Percentiles rank a stretch among this genome's conserved stretches.
Conservation (phyloP, 2,329 filamentous ascomycete species). For the Neofusicoccum laricinum region DNA sequence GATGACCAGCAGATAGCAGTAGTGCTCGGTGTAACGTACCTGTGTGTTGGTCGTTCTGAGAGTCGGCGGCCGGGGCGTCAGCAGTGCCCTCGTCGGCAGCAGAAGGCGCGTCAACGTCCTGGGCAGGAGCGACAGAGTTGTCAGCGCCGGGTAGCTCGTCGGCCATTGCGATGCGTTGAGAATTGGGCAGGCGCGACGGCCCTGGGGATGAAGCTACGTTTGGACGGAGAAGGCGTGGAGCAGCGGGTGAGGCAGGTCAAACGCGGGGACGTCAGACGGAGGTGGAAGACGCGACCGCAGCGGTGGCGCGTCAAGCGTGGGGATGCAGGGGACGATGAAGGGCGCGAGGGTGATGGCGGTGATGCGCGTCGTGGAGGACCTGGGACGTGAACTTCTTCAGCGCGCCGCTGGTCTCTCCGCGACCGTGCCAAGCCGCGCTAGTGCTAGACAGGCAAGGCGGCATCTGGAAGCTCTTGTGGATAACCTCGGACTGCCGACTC, state of each 20-base stretch:
- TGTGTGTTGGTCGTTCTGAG: slow-evolving; percentile 7
- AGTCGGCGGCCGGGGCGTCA: slow-evolving; percentile 6
- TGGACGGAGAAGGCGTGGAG: not conserved
- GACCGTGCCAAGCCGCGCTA: slow-evolving; percentile 4
- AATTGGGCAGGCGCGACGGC: slow-evolving; percentile 23
- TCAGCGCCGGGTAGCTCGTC: slow-evolving; percentile 30
- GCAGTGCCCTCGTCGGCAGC: slow-evolving; percentile 6
- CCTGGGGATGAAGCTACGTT: slow-evolving; percentile 23
- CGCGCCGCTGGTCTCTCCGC: slow-evolving; percentile 16
- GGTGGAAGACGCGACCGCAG: not conserved
- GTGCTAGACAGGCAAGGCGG: not conserved
- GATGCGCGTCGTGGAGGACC: slow-evolving; percentile 16
- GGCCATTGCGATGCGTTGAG: slow-evolving; percentile 27
- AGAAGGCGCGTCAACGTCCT: slow-evolving; percentile 22
- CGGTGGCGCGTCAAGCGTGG: not conserved
- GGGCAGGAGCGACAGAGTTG: slow-evolving; percentile 23
- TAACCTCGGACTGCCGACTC: slow-evolving; percentile 17
- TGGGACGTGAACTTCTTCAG: slow-evolving; percentile 18
- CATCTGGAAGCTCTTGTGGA: slow-evolving; percentile 15
- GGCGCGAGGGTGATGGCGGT: slow-evolving; percentile 10
- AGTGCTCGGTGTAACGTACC: not conserved
- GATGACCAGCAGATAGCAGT: not conserved
- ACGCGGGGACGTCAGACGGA: not conserved
- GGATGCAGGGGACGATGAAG: not conserved
- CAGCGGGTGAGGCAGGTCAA: not conserved